These are phyloP conservation scores for Boletus pseudo-olivaceus DNA, from an alignment of 768 basidiomycete species.

Conservation along the genomic window DNA sequence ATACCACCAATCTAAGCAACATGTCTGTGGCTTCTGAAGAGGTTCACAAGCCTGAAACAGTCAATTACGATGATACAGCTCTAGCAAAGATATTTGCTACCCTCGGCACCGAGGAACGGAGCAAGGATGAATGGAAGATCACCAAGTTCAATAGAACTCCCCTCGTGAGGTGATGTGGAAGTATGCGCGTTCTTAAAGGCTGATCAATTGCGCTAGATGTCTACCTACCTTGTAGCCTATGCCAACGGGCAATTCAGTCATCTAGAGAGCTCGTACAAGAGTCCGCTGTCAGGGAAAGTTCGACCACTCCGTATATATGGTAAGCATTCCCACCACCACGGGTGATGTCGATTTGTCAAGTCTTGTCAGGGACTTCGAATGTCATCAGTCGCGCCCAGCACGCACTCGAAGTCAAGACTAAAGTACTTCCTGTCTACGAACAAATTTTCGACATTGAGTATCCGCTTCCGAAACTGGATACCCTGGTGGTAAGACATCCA, in stretches of 20 bases:
- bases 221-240: conserved; percentile 84
- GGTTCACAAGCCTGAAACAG: conserved; percentile 34
- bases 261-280: conserved; percentile 71
- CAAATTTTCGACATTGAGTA: conserved; percentile 88
- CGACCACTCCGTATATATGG: conserved; percentile 85
- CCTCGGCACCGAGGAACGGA: conserved; percentile 35
- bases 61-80: conserved; percentile 31
- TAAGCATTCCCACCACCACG: conserved; percentile 27
- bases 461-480: conserved; percentile 93
- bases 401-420: conserved; percentile 81
- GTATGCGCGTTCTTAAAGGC: background rate
- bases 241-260: conserved; percentile 78
- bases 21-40: conserved; percentile 75
- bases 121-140: conserved; percentile 64
- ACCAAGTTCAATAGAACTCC: conserved; percentile 81
- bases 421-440: conserved; percentile 87
- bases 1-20: conserved; percentile 80
- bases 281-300: conserved; percentile 75
- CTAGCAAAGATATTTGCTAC: conserved; percentile 41
- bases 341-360: background rate
- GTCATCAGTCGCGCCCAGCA: conserved; percentile 81
- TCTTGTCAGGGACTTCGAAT: conserved; percentile 65
- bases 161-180: conserved; percentile 35
- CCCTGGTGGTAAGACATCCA: conserved; percentile 60
- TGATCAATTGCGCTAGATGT: conserved; percentile 46